Evolutionary conservation across 345 rosid genomes (phyloP), one percentile per base, ranked within the genome.

Genomic region (Aegle marmelos): DNA sequence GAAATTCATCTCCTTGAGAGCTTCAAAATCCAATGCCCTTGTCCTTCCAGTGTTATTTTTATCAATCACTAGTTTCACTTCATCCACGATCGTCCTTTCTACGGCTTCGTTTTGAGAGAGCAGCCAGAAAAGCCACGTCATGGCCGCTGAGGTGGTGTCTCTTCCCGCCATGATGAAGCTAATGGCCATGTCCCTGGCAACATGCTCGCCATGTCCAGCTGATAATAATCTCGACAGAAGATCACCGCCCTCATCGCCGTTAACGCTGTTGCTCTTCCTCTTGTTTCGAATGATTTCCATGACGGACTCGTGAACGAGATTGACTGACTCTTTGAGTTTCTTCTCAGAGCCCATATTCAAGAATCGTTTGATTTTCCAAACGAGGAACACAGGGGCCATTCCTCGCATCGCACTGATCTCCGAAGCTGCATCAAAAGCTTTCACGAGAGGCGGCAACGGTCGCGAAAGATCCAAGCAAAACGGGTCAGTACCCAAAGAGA

Each of bases 91-190:
- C 78, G 65, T 78, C 17, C 68, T 41, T 82, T 86, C 86, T 1
- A 73, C 82, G 22, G 75, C 64, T 36, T 62, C 74, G 34, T 91
- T 86, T 45, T 82, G 37, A 4, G 88, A 76, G 13, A 92, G 79
- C 48, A 88, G 33, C 95, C 93, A 94, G 48, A 94, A 91, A 9
- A 94, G 85, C 95, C 97, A 92, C 45, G 91, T 80, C 86, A 94
- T 79, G 2, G 94, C 93, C 6, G 95, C 82, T 6, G 93, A 91
- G 1, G 90, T 88, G 2, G 97, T 91, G 83, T 89, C 96, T 28
- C 91, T 79, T 69, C 97, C 95, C 25, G 97, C 97, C 85, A 90
- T 80, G 21, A 91, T 80, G 81, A 94, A 90, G 82, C 91, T 94
- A 22, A 92, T 79, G 4, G 86, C 81, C 78, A 81, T 83, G 78